Percentiles rank a stretch among this genome's conserved stretches.
Evolutionary conservation across 1,139 yeast species (phyloP).

Genomic region (Arxiozyma slooffiae): DNA sequence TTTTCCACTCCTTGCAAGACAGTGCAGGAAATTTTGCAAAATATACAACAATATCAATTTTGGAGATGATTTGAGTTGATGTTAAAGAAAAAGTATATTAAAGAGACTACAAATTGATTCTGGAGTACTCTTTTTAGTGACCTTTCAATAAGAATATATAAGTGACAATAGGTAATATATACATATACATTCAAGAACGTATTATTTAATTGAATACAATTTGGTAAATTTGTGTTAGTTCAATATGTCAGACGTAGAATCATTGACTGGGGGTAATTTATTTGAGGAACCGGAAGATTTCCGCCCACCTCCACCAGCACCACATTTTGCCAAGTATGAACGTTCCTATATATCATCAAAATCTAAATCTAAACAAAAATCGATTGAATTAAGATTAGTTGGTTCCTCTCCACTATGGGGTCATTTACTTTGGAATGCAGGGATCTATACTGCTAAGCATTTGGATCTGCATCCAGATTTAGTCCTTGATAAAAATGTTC

Average conservation of each 20-base stretch:
- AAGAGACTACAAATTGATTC: too few relatives aligned
- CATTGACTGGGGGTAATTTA: slow-evolving; percentile 22
- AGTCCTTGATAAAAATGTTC: slow-evolving; percentile 50
- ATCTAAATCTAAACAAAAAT: slow-evolving; percentile 80
- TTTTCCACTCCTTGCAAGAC: too few relatives aligned
- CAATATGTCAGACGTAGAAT: slow-evolving; percentile 5
- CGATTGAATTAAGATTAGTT: slow-evolving; percentile 57
- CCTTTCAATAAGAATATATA: slow-evolving; percentile 32
- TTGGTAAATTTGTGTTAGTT: slow-evolving; percentile 35
- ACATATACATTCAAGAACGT: slow-evolving; percentile 39
- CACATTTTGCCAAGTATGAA: slow-evolving; percentile 62
- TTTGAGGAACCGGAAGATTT: slow-evolving; percentile 80
- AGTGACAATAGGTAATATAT: slow-evolving; percentile 38
- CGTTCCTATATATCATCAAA: slow-evolving; percentile 35
- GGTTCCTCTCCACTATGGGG: slow-evolving; percentile 95
- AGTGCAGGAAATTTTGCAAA: too few relatives aligned
- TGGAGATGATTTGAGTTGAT: too few relatives aligned
- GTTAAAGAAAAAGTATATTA: too few relatives aligned
- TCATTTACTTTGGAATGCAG: slow-evolving; percentile 90
- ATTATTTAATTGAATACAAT: neutral
- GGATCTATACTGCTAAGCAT: slow-evolving; percentile 73
- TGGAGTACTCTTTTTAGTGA: too few relatives aligned
- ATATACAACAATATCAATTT: too few relatives aligned
- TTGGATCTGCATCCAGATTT: slow-evolving; percentile 55
- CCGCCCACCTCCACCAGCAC: slow-evolving; percentile 52